Evolutionary conservation across 2,329 filamentous ascomycete genomes (phyloP).

Genomic region (Amesomyces nigricolor): DNA sequence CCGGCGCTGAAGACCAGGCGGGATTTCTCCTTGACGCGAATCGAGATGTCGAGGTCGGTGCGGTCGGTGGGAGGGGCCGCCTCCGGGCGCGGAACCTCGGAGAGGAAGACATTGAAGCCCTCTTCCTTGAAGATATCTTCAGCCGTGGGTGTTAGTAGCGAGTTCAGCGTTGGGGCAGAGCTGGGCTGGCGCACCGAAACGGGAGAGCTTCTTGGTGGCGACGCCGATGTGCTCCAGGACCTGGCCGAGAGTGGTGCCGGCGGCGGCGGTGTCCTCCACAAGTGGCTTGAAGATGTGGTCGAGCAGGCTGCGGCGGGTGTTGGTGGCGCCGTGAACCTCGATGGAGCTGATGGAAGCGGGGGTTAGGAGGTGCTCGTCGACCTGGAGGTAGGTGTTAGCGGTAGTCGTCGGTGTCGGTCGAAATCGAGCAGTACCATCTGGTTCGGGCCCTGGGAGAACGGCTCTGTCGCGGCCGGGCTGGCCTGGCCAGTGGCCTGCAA

Average conservation of each 20-base stretch:
- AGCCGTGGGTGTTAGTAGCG: neutral
- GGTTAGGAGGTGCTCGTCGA: slow-evolving; percentile 75
- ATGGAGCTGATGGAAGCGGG: slow-evolving; percentile 85
- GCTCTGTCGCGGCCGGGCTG: neutral
- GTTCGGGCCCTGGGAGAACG: slow-evolving; percentile 1
- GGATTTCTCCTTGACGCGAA: slow-evolving; percentile 73
- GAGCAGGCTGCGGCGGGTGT: slow-evolving; percentile 81
- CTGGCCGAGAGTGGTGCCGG: slow-evolving; percentile 71
- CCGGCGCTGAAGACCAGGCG: slow-evolving; percentile 87
- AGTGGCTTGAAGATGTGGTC: slow-evolving; percentile 74
- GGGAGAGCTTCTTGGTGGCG: slow-evolving; percentile 67
- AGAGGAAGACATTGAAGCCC: slow-evolving; percentile 75
- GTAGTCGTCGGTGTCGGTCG: neutral
- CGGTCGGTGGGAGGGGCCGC: slow-evolving; percentile 63
- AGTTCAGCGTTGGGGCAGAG: neutral
- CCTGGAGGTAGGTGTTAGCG: slow-evolving; percentile 39
- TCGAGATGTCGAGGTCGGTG: slow-evolving; percentile 74
- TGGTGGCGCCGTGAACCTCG: slow-evolving; percentile 71
- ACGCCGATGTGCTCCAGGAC: slow-evolving; percentile 67
- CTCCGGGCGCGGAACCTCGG: slow-evolving; percentile 61
- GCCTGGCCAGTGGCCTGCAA: slow-evolving; percentile 13
- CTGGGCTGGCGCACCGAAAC: slow-evolving; percentile 58
- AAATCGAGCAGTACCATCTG: slow-evolving; percentile 13
- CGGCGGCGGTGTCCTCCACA: slow-evolving; percentile 60
- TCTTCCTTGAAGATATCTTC: slow-evolving; percentile 81